phyloP scores from a whole-genome alignment of 805 yeast species.

The Monosporozyma solicola region DNA sequence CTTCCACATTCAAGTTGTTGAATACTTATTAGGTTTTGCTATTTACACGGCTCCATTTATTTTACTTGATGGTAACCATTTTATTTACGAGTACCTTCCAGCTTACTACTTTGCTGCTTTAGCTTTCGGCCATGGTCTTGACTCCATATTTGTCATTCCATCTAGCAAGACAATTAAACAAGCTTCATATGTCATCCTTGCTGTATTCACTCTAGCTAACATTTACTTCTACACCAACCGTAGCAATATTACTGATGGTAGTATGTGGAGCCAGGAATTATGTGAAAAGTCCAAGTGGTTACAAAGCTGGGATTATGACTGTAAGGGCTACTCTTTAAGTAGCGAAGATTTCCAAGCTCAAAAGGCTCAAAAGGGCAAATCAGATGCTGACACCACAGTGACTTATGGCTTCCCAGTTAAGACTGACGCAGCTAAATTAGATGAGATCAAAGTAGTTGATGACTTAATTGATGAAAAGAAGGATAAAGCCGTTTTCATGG shows the following conservation, averaged over 20 bases:
- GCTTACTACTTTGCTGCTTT: constrained; percentile 81
- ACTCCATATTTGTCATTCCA: constrained; percentile 36
- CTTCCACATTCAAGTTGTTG: constrained; percentile 53
- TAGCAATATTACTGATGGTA: constrained; percentile 69
- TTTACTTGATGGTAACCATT: constrained; percentile 85
- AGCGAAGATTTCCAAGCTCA: constrained; percentile 18
- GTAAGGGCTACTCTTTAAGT: constrained; percentile 43
- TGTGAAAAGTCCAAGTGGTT: constrained; percentile 57
- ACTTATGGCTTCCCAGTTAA: constrained; percentile 1
- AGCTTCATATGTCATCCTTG: constrained; percentile 39
- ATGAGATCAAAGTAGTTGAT: constrained; percentile 2
- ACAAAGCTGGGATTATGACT: constrained; percentile 81
- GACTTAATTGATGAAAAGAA: constrained; percentile 9
- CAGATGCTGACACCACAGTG: neutral
- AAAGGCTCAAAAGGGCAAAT: neutral
- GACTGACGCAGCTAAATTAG: constrained; percentile 1
- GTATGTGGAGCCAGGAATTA: constrained; percentile 63
- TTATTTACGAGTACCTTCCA: constrained; percentile 87
- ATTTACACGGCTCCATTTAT: constrained; percentile 66
- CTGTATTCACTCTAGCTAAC: constrained; percentile 41
- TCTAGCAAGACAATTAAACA: constrained; percentile 30
- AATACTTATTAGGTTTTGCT: constrained; percentile 63
- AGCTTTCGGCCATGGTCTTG: constrained; percentile 59
- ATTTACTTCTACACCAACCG: constrained; percentile 49
- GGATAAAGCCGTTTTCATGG: constrained; percentile 27